Evolutionary conservation across 139 green algal species (phyloP).

Genomic region (Tetraselmis striata): DNA sequence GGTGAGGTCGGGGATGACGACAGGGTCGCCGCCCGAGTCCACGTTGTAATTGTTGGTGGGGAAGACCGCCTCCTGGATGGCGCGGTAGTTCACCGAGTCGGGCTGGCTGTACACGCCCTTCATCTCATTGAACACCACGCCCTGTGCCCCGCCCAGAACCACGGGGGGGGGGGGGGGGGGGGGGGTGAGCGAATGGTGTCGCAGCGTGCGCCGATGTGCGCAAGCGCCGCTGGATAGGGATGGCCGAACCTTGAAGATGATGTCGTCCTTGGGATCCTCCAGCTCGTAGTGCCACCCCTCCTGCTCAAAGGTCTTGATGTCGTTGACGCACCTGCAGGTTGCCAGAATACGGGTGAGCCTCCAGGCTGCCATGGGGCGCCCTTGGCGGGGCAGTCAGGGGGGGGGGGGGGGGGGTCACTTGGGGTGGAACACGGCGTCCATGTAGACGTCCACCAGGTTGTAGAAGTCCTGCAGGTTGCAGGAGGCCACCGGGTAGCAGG

Average conservation of each 20-base stretch:
- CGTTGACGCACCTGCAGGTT: constrained; percentile 65
- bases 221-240: too few species aligned
- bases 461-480: constrained; percentile 89
- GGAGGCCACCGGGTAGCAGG: constrained; percentile 58
- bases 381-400: neutral
- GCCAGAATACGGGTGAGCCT: neutral
- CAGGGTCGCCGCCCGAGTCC: constrained; percentile 89
- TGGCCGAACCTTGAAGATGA: constrained; percentile 73
- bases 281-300: constrained; percentile 85
- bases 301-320: constrained; percentile 88
- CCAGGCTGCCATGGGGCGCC: neutral
- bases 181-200: too few species aligned
- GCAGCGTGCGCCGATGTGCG: too few species aligned
- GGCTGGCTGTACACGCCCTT: constrained; percentile 98
- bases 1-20: constrained; percentile 85
- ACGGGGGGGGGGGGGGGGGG: too few species aligned
- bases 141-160: constrained; percentile 24
- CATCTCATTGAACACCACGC: constrained; percentile 99
- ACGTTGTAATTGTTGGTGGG: constrained; percentile 69
- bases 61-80: constrained; percentile 64
- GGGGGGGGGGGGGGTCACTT: constrained; percentile 8
- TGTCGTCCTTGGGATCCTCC: constrained; percentile 56
- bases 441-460: constrained; percentile 98
- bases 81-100: constrained; percentile 77
- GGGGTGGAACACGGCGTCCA: constrained; percentile 95